Conservation (phyloP, 352 stramenopile species). For the Globisporangium paroecandrum region DNA sequence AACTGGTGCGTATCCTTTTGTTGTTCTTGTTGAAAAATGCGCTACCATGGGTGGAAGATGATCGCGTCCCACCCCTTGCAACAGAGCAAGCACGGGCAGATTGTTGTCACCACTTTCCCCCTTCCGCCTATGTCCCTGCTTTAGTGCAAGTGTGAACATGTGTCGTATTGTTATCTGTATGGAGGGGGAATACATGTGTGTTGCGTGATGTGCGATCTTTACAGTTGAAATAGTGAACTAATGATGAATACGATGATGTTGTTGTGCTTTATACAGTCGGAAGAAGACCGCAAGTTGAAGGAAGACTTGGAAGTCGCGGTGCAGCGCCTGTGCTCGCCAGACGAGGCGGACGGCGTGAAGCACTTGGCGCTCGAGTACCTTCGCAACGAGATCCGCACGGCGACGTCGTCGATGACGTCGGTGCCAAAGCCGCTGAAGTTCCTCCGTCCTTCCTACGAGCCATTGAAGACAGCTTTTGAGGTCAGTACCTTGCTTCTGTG, state of each 20-base stretch:
- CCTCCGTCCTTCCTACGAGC: slow-evolving; percentile 93
- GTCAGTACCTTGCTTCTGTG: slow-evolving; percentile 16
- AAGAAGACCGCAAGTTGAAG: slow-evolving; percentile 92
- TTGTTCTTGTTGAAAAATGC: neutral
- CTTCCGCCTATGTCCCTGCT: neutral
- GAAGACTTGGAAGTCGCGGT: slow-evolving; percentile 91
- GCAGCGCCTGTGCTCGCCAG: slow-evolving; percentile 59
- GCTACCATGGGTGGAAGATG: neutral
- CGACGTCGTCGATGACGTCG: slow-evolving; percentile 98
- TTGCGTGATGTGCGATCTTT: slow-evolving; percentile 4
- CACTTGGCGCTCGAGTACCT: slow-evolving; percentile 94
- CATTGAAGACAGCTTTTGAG: slow-evolving; percentile 86
- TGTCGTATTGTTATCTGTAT: neutral
- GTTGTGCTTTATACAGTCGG: slow-evolving; percentile 42
- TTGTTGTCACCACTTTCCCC: neutral
- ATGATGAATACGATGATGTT: neutral
- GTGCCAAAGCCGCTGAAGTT: slow-evolving; percentile 99
- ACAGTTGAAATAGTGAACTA: neutral
- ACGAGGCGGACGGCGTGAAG: slow-evolving; percentile 67
- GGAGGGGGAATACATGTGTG: neutral
- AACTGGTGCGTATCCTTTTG: slow-evolving; percentile 47
- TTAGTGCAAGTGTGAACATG: neutral
- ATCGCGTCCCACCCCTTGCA: neutral
- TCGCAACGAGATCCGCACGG: slow-evolving; percentile 94
- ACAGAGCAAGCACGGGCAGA: neutral